Percentiles rank a stretch among this genome's conserved stretches.
phyloP scores from a whole-genome alignment of 2,329 filamentous ascomycete species.

The Thelonectria rubi region DNA sequence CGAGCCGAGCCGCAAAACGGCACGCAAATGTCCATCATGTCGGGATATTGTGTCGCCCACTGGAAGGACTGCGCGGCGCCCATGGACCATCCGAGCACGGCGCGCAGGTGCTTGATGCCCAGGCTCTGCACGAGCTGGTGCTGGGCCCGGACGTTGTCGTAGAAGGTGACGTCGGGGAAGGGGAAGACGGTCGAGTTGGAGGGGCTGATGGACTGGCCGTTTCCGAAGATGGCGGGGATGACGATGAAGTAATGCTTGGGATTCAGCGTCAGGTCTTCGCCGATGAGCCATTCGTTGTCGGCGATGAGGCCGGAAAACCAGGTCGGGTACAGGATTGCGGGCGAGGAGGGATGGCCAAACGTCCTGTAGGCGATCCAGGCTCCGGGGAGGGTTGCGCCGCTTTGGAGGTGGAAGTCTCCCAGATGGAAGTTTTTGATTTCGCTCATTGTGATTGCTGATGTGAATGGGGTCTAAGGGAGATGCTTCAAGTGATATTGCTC shows the following conservation, averaged over 20 bases:
- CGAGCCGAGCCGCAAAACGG: slow-evolving; percentile 60
- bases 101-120: slow-evolving; percentile 53
- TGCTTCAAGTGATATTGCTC: background rate
- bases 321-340: slow-evolving; percentile 78
- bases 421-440: slow-evolving; percentile 56
- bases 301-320: slow-evolving; percentile 73
- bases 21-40: slow-evolving; percentile 56
- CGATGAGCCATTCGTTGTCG: slow-evolving; percentile 80
- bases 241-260: slow-evolving; percentile 63
- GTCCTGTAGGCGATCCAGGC: slow-evolving; percentile 82
- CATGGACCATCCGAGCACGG: slow-evolving; percentile 66
- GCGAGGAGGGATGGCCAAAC: slow-evolving; percentile 68
- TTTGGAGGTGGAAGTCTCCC: slow-evolving; percentile 73
- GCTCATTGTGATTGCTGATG: slow-evolving; percentile 21
- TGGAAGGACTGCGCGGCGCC: slow-evolving; percentile 64
- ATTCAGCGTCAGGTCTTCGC: slow-evolving; percentile 69
- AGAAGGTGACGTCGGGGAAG: slow-evolving; percentile 58
- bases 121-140: slow-evolving; percentile 53
- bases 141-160: slow-evolving; percentile 63
- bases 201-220: slow-evolving; percentile 63
- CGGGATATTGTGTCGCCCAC: slow-evolving; percentile 58
- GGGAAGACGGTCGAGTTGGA: slow-evolving; percentile 54
- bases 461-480: background rate
- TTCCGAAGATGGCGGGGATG: slow-evolving; percentile 60
- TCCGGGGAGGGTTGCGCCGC: slow-evolving; percentile 66